A percentile compares a stretch with the other conserved stretches of the same genome.
phyloP scores from a whole-genome alignment of 75 land plant species.

The Azolla pinnata region DNA sequence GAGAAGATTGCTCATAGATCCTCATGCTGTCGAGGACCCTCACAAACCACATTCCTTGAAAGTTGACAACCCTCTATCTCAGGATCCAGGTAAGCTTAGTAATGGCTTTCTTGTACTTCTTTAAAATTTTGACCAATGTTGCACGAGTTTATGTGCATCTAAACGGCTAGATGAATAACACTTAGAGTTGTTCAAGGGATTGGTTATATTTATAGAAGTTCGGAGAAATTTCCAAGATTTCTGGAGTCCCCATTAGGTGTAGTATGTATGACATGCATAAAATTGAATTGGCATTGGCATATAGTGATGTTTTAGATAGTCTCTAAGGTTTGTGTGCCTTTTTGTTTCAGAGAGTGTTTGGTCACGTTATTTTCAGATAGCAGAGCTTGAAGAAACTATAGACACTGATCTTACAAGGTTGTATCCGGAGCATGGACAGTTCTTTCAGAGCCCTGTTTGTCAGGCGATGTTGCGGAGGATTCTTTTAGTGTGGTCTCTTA shows the following conservation, averaged over 20 bases:
- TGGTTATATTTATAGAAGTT: too few relatives aligned
- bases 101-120: too few relatives aligned
- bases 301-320: too few relatives aligned
- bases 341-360: slow-evolving; percentile 65
- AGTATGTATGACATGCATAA: too few relatives aligned
- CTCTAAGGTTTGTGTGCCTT: too few relatives aligned
- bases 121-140: too few relatives aligned
- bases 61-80: slow-evolving; percentile 81
- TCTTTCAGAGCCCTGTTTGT: slow-evolving; percentile 72
- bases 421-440: slow-evolving; percentile 80
- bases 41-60: slow-evolving; percentile 29
- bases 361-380: slow-evolving; percentile 80
- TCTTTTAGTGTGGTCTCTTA: slow-evolving; percentile 66
- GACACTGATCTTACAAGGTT: slow-evolving; percentile 77
- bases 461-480: slow-evolving; percentile 79
- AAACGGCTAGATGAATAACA: too few relatives aligned
- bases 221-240: too few relatives aligned
- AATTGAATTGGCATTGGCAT: too few relatives aligned
- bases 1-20: slow-evolving; percentile 69
- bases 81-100: slow-evolving; percentile 66
- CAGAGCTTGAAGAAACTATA: slow-evolving; percentile 74
- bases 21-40: slow-evolving; percentile 53
- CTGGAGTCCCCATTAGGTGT: too few relatives aligned
- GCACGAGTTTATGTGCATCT: too few relatives aligned
- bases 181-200: too few relatives aligned